phyloP scores from a whole-genome alignment of 441 rosid genomes.

The Viola pubescens region DNA sequence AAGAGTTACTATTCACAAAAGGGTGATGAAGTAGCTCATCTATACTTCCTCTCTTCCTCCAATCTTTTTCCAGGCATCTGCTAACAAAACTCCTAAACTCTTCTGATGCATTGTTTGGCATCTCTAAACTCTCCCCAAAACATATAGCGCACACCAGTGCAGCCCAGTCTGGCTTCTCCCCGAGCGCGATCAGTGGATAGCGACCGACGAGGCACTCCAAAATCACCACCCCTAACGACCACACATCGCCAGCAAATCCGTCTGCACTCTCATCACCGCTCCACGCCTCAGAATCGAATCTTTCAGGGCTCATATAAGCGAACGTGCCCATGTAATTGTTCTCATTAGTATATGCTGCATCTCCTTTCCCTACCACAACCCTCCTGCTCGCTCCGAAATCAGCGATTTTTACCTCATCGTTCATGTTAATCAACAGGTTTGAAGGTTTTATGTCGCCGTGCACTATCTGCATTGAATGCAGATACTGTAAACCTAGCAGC shows the following conservation, averaged over 20 bases:
- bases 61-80: slow-evolving; percentile 54
- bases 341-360: slow-evolving; percentile 29
- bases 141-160: slow-evolving; percentile 48
- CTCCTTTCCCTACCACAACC: slow-evolving; percentile 51
- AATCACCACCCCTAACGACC: slow-evolving; percentile 91
- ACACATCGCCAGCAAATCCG: slow-evolving; percentile 73
- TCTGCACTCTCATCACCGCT: slow-evolving; percentile 49
- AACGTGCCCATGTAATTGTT: slow-evolving; percentile 75
- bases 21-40: slow-evolving; percentile 49
- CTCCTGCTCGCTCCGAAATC: slow-evolving; percentile 74
- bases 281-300: slow-evolving; percentile 69
- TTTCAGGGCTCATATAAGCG: slow-evolving; percentile 84
- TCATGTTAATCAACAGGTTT: slow-evolving; percentile 69
- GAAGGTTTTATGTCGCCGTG: slow-evolving; percentile 91
- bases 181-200: slow-evolving; percentile 54
- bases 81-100: slow-evolving; percentile 36
- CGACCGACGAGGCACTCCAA: slow-evolving; percentile 80
- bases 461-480: slow-evolving; percentile 72
- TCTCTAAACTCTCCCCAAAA: slow-evolving; percentile 33
- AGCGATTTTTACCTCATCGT: slow-evolving; percentile 76
- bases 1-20: slow-evolving; percentile 24
- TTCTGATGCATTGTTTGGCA: slow-evolving; percentile 37
- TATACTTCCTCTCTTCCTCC: slow-evolving; percentile 46
- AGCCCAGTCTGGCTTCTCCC: slow-evolving; percentile 58
- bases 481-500: slow-evolving; percentile 65